phyloP scores from a whole-genome alignment of 2,329 filamentous ascomycete species.

The Dothidotthia symphoricarpi region DNA sequence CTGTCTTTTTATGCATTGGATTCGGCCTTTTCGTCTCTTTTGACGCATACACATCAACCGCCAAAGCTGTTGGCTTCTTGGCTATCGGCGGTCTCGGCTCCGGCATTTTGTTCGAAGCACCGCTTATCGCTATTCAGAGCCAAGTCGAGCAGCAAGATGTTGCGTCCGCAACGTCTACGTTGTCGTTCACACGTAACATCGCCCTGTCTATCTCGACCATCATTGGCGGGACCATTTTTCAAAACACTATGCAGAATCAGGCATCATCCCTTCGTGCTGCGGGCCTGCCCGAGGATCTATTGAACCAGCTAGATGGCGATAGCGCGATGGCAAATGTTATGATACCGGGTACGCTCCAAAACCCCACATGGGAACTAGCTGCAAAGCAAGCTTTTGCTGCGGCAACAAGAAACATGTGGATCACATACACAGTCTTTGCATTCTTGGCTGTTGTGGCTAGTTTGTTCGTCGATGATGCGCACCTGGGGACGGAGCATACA shows the following conservation, averaged over 20 bases:
- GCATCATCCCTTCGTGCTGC: constrained; percentile 47
- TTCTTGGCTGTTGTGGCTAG: constrained; percentile 41
- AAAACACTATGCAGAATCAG: constrained; percentile 61
- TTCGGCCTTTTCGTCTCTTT: constrained; percentile 39
- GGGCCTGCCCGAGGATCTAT: constrained; percentile 51
- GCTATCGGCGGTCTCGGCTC: constrained; percentile 53
- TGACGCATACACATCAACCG: constrained; percentile 26
- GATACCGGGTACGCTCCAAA: constrained; percentile 52
- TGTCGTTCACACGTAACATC: constrained; percentile 50
- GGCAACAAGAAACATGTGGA: constrained; percentile 50
- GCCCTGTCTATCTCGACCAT: constrained; percentile 51
- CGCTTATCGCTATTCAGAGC: constrained; percentile 58
- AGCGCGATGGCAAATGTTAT: constrained; percentile 61
- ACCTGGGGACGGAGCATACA: constrained; percentile 45
- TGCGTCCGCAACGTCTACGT: constrained; percentile 53
- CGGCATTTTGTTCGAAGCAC: constrained; percentile 55
- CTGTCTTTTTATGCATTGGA: constrained; percentile 33
- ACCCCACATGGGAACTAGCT: constrained; percentile 44
- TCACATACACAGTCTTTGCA: constrained; percentile 46
- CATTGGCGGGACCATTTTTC: constrained; percentile 52
- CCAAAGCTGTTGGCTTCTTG: constrained; percentile 49
- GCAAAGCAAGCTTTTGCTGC: constrained; percentile 47
- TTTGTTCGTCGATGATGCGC: constrained; percentile 41
- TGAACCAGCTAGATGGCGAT: constrained; percentile 54
- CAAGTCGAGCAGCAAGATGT: constrained; percentile 51